A percentile compares a stretch with the other conserved stretches of the same genome.
phyloP scores from a whole-genome alignment of 83 land plant species.

The Diphasiastrum complanatum region DNA sequence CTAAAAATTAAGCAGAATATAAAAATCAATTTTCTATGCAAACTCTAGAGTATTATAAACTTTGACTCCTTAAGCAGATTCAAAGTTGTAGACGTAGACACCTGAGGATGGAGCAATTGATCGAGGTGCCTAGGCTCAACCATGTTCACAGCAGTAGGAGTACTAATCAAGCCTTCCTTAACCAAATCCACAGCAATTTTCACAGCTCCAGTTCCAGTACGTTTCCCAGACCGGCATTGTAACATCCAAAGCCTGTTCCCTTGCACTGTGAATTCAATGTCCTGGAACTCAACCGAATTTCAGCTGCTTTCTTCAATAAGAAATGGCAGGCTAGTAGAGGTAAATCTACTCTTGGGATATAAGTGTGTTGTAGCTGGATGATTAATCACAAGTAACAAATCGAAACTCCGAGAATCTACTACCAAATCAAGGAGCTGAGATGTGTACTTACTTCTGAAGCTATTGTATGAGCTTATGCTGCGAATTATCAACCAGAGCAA shows the following conservation, averaged over 20 bases:
- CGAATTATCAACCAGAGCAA: no score
- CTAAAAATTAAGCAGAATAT: no score
- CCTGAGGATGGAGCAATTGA: conserved; percentile 99
- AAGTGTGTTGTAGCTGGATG: not conserved
- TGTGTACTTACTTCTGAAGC: no score
- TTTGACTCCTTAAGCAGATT: not conserved
- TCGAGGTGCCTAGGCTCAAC: conserved; percentile 97
- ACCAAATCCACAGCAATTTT: conserved; percentile 99
- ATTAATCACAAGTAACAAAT: no score
- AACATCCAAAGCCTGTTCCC: conserved; percentile 93
- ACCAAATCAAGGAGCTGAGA: no score
- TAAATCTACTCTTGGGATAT: not conserved
- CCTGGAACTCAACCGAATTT: conserved; percentile 37
- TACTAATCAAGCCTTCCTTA: conserved; percentile 70
- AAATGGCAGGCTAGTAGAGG: no score
- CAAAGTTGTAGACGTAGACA: conserved; percentile 3
- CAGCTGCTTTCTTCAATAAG: not conserved
- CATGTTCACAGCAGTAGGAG: conserved; percentile 65
- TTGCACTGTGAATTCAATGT: conserved; percentile 96
- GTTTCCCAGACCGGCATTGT: conserved; percentile 90
- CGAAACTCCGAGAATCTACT: no score
- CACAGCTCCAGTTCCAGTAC: conserved; percentile 94
- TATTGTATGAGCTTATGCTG: no score
- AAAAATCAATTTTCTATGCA: no score
- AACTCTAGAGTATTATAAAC: not conserved